Conservation (phyloP, 805 yeast species). For the Zygoascus ofunaensis region DNA sequence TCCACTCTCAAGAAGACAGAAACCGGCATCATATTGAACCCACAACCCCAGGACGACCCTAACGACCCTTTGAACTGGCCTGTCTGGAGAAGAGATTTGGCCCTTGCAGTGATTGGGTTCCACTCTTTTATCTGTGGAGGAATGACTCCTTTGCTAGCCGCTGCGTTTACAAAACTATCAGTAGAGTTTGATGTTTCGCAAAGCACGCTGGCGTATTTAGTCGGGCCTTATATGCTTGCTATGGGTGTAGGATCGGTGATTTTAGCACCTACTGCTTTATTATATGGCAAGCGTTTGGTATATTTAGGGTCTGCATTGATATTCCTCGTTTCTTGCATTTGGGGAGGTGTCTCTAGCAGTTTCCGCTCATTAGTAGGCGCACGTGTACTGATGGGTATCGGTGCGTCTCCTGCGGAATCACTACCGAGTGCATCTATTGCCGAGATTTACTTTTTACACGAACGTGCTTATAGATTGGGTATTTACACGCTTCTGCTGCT, state of each 20-base stretch:
- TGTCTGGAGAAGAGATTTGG: conserved; percentile 45
- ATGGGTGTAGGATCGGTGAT: conserved; percentile 51
- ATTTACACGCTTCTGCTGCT: conserved; percentile 47
- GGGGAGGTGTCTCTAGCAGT: conserved; percentile 43
- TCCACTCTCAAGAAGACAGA: conserved; percentile 35
- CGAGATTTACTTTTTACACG: conserved; percentile 52
- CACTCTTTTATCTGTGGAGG: conserved; percentile 56
- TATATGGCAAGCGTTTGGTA: conserved; percentile 45
- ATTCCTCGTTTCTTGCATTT: conserved; percentile 43
- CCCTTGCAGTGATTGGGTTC: conserved; percentile 44
- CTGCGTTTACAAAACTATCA: conserved; percentile 39
- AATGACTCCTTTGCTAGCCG: conserved; percentile 50
- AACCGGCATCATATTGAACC: conserved; percentile 44
- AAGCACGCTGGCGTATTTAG: conserved; percentile 41
- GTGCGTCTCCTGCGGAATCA: conserved; percentile 53
- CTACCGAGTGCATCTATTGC: conserved; percentile 53
- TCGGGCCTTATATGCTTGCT: conserved; percentile 50
- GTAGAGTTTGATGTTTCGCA: conserved; percentile 37
- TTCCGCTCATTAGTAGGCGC: conserved; percentile 49
- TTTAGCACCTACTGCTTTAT: conserved; percentile 48
- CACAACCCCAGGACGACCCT: conserved; percentile 55
- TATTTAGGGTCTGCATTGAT: conserved; percentile 41
- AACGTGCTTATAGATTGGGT: conserved; percentile 52
- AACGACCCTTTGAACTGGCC: conserved; percentile 66
- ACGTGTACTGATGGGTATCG: conserved; percentile 49